These are phyloP conservation scores for Phytophthora quininea DNA, from an alignment of 352 stramenopile species.

Conservation along the genomic window DNA sequence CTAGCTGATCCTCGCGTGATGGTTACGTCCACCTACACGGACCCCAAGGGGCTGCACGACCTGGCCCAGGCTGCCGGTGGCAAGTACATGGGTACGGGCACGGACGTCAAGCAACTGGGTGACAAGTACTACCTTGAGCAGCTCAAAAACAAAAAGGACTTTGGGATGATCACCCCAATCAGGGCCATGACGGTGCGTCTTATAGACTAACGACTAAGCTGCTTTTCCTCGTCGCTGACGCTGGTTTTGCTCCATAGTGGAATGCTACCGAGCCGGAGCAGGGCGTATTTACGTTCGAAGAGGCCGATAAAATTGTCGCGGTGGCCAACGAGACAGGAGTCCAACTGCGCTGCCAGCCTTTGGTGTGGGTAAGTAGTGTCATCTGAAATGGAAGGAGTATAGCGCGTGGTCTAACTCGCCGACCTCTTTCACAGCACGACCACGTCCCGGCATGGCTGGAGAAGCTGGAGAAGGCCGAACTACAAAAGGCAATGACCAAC, in stretches of 20 bases:
- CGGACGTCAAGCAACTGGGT: conserved; percentile 21
- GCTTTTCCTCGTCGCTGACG: conserved; percentile 1
- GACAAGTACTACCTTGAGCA: conserved; percentile 17
- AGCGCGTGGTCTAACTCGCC: neutral
- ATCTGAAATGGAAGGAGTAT: neutral
- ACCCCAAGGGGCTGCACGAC: conserved; percentile 21
- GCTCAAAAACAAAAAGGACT: conserved; percentile 23
- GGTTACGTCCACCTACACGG: conserved; percentile 32
- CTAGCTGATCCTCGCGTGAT: conserved; percentile 25
- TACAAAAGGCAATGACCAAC: conserved; percentile 35
- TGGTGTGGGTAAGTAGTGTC: conserved; percentile 32
- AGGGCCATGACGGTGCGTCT: conserved; percentile 30
- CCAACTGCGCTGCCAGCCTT: conserved; percentile 32
- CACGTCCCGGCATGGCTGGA: conserved; percentile 43
- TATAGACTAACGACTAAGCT: neutral
- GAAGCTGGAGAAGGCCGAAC: conserved; percentile 31
- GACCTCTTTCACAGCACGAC: conserved; percentile 25
- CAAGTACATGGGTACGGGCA: conserved; percentile 32
- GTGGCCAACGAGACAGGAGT: conserved; percentile 33
- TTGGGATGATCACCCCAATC: conserved; percentile 25
- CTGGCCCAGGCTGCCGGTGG: conserved; percentile 16
- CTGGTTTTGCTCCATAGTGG: conserved; percentile 7
- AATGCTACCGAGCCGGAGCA: conserved; percentile 29
- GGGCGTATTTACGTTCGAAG: conserved; percentile 32
- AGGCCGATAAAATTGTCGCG: conserved; percentile 36